Percentiles rank a stretch among this genome's conserved stretches.
Evolutionary conservation across 2,329 filamentous ascomycete genomes (phyloP).

Genomic region (Clathrospora elynae): DNA sequence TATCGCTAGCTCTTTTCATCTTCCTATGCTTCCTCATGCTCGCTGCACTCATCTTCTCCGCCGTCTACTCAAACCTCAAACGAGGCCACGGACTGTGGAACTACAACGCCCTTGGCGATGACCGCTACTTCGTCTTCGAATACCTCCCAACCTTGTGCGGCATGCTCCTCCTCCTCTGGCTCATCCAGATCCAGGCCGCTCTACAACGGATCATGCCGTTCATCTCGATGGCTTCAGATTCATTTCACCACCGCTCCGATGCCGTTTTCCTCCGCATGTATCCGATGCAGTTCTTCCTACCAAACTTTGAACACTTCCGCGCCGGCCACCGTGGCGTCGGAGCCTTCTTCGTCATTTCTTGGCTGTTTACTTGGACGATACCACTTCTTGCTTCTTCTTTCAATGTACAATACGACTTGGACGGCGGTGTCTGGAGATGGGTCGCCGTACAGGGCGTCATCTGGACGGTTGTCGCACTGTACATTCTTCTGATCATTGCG

Average conservation of each 20-base stretch:
- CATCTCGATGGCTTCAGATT: conserved; percentile 71
- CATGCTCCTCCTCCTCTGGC: conserved; percentile 73
- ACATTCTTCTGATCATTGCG: conserved; percentile 68
- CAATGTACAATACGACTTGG: conserved; percentile 64
- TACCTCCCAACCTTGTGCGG: conserved; percentile 82
- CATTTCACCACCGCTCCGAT: conserved; percentile 63
- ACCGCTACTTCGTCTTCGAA: conserved; percentile 82
- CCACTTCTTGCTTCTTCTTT: conserved; percentile 82
- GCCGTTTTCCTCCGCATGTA: conserved; percentile 67
- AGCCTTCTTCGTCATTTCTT: conserved; percentile 69
- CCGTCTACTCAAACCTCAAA: conserved; percentile 49
- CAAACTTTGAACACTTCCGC: conserved; percentile 69
- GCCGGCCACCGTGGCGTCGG: conserved; percentile 71
- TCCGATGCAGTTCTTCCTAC: conserved; percentile 69
- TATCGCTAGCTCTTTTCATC: conserved; percentile 66
- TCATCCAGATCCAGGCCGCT: conserved; percentile 74
- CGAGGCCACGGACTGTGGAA: conserved; percentile 67
- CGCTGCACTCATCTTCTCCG: conserved; percentile 72
- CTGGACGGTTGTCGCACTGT: conserved; percentile 78
- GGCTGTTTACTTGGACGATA: conserved; percentile 78
- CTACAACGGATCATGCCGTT: conserved; percentile 81
- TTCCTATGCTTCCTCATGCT: conserved; percentile 71
- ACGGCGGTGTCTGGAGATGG: conserved; percentile 74
- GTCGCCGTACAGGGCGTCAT: conserved; percentile 75
- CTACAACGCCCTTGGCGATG: conserved; percentile 72